A percentile compares a stretch with the other conserved stretches of the same genome.
Conservation (phyloP, 306 rosid genomes). For the Cicer pinnatifidum region DNA sequence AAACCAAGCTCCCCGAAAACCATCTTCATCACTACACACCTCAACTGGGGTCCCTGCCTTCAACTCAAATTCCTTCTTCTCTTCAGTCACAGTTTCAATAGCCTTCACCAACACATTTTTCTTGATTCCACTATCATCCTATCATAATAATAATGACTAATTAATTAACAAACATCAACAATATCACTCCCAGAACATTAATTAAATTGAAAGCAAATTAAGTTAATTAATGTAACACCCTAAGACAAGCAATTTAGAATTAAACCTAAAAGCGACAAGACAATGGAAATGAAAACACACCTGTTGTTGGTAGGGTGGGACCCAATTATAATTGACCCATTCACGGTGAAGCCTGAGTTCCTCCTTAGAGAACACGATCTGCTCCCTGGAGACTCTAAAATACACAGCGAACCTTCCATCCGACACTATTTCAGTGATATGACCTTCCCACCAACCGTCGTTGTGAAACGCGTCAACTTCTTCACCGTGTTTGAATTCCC, state of each 20-base stretch:
- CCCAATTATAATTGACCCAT: constrained; percentile 57
- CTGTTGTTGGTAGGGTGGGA: constrained; percentile 44
- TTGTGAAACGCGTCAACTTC: constrained; percentile 62
- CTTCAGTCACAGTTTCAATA: constrained; percentile 11
- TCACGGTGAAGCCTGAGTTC: constrained; percentile 60
- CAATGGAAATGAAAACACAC: not conserved
- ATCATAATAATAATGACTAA: not conserved
- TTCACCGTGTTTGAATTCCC: constrained; percentile 54
- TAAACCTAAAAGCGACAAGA: not conserved
- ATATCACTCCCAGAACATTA: not conserved
- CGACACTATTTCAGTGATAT: constrained; percentile 38
- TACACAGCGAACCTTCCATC: constrained; percentile 53
- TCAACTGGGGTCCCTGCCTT: constrained; percentile 58
- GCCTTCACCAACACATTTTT: constrained; percentile 23
- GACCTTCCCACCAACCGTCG: constrained; percentile 78
- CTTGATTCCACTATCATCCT: constrained; percentile 32
- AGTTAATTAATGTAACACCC: not conserved
- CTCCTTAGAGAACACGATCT: constrained; percentile 49
- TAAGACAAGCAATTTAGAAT: constrained; percentile 5
- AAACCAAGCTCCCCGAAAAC: constrained; percentile 82
- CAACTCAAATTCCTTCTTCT: constrained; percentile 39
- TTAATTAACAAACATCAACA: not conserved
- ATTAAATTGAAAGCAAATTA: constrained; percentile 14
- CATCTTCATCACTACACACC: constrained; percentile 72
- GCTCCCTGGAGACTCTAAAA: constrained; percentile 59